Evolutionary conservation across 495 filamentous ascomycete species (phyloP), one percentile per base, ranked within the genome.

Genomic region (Penicillium fimorum): DNA sequence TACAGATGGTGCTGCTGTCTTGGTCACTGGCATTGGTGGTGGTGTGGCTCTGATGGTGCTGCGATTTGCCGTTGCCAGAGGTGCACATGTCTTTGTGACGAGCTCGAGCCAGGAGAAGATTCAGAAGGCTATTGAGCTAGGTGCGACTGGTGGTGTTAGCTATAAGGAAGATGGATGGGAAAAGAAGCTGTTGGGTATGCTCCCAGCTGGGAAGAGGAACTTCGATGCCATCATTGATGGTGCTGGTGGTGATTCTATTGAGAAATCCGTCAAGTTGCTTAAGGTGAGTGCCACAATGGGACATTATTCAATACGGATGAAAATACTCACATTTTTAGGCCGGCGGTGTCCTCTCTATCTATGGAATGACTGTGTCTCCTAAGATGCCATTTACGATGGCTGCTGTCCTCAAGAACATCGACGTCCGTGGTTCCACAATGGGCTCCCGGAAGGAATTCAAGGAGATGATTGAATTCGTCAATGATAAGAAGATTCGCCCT

Each of bases 11-110:
- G 73, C 80, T 49, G 89, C 89, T 56, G 67, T 92, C 3, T 64
- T 93, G 40, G 63, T 93, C 29, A 91, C 89, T 4, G 89, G 89
- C 3, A 90, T 93, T 69, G 89, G 89, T 1, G 89, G 89, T 17
- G 89, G 89, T 46, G 89, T 92, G 20, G 89, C 89, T 35, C 67
- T 92, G 55, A 79, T 82, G 66, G 82, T 73, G n/a, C 70, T 92
- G 60, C 80, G 82, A 56, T 90, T 92, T 72, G 88, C 82, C 8
- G 84, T 84, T 5, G 85, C 80, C 1, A 66, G 79, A 37, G 89
- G 89, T 5, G 80, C 76, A 13, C 76, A 83, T 62, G 85, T 88
- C 18, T 92, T 76, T 62, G 89, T 91, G 53, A 90, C 86, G 10
- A 86, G 81, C 44, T 81, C 85, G 2, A 79, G 76, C 29, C 59